phyloP scores from a whole-genome alignment of 2,329 filamentous ascomycete genomes.

The Sporothrix pallida region DNA sequence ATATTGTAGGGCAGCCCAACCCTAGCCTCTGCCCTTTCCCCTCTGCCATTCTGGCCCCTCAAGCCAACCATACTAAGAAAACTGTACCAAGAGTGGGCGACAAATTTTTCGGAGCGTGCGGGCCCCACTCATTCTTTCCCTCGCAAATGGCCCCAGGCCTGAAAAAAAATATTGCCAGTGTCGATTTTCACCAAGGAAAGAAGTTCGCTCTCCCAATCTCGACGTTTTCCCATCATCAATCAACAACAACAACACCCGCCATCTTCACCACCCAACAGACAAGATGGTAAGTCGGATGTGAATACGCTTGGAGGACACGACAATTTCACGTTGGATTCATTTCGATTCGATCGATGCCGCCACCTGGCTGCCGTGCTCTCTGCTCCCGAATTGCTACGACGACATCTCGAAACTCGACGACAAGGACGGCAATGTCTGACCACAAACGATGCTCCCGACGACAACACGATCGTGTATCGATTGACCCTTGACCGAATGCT shows the following conservation, averaged over 20 bases:
- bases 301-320: background rate
- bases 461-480: background rate
- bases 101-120: constrained; percentile 32
- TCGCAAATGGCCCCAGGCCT: constrained; percentile 25
- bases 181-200: constrained; percentile 30
- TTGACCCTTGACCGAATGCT: background rate
- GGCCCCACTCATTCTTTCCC: constrained; percentile 30
- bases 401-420: constrained; percentile 19
- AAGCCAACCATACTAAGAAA: constrained; percentile 26
- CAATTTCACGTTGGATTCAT: background rate
- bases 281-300: constrained; percentile 39
- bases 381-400: constrained; percentile 10
- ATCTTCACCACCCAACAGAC: constrained; percentile 35
- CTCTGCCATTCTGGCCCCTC: background rate
- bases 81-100: background rate
- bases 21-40: constrained; percentile 35
- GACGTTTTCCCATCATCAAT: constrained; percentile 33
- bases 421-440: background rate
- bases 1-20: constrained; percentile 36
- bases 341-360: constrained; percentile 21
- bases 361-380: background rate
- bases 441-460: background rate
- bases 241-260: constrained; percentile 34
- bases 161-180: constrained; percentile 38
- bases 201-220: constrained; percentile 34